Evolutionary conservation across 139 green algal species (phyloP).

Genomic region (Coelastrella sp.): DNA sequence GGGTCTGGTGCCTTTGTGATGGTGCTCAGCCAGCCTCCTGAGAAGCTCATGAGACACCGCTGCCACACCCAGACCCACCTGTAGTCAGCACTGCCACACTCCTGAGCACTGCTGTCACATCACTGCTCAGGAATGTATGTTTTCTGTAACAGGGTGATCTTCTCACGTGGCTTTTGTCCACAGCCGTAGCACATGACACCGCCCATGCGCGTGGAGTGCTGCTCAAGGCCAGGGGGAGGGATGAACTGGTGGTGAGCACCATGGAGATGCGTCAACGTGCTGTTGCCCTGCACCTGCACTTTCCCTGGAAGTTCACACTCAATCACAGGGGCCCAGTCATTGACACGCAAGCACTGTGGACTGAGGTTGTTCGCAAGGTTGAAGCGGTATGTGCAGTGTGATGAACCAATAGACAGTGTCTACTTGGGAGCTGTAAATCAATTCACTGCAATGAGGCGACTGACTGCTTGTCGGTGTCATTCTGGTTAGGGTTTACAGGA

Average conservation of each 20-base stretch:
- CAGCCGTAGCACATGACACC: slow-evolving; percentile 41
- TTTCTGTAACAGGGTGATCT: slow-evolving; percentile 53
- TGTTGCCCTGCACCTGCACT: slow-evolving; percentile 39
- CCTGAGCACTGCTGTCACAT: background rate
- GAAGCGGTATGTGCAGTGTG: background rate
- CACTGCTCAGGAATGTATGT: background rate
- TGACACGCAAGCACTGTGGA: background rate
- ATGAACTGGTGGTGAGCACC: slow-evolving; percentile 8
- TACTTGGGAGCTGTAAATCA: background rate
- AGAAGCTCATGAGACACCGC: background rate
- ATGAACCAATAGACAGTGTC: background rate
- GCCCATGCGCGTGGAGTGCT: background rate
- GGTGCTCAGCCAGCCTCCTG: background rate
- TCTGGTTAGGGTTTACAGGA: background rate
- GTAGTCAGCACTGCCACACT: too few relatives aligned
- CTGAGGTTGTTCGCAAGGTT: background rate
- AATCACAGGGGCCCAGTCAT: background rate
- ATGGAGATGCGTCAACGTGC: slow-evolving; percentile 36
- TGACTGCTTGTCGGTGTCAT: background rate
- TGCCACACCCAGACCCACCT: background rate
- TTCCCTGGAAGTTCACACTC: slow-evolving; percentile 38
- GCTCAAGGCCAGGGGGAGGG: background rate
- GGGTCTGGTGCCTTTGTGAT: background rate
- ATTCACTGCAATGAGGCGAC: background rate
- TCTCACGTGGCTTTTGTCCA: slow-evolving; percentile 43